These are phyloP conservation scores for Curvularia spicifera DNA, from an alignment of 2,329 filamentous ascomycete species.

Conservation along the genomic window DNA sequence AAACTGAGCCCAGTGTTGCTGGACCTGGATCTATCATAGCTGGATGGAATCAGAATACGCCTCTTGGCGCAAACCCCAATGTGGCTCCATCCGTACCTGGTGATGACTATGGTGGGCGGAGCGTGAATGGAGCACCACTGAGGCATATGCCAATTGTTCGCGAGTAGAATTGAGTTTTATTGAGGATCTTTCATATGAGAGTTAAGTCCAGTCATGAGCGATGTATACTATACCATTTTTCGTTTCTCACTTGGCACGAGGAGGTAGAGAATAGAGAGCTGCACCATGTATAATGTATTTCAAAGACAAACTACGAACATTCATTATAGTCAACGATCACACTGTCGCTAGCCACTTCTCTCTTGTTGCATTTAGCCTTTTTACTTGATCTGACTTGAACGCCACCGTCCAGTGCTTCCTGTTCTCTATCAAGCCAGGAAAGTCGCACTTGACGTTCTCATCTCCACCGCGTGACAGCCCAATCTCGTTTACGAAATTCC, in stretches of 20 bases:
- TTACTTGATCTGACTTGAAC: slow-evolving; percentile 6
- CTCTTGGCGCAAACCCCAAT: background rate
- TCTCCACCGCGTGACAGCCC: slow-evolving; percentile 8
- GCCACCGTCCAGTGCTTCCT: slow-evolving; percentile 9
- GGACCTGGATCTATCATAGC: background rate
- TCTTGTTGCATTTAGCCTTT: slow-evolving; percentile 11
- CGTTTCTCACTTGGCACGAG: background rate
- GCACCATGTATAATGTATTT: background rate
- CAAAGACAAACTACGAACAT: background rate
- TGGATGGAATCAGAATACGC: background rate
- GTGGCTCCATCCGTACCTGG: background rate
- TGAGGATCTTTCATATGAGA: background rate
- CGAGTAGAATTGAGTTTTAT: background rate
- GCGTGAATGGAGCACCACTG: background rate
- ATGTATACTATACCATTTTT: background rate
- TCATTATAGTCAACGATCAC: background rate
- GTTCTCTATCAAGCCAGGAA: background rate
- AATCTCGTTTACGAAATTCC: slow-evolving; percentile 15
- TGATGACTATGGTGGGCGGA: background rate
- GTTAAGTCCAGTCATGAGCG: background rate
- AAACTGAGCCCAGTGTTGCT: background rate
- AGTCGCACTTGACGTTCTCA: slow-evolving; percentile 2
- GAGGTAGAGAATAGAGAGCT: background rate
- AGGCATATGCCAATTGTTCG: background rate
- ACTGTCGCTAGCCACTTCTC: slow-evolving; percentile 4